Percentiles rank a stretch among this genome's conserved stretches.
phyloP scores from a whole-genome alignment of 176 grass and related monocot genomes.

The Aegilops longissima region DNA sequence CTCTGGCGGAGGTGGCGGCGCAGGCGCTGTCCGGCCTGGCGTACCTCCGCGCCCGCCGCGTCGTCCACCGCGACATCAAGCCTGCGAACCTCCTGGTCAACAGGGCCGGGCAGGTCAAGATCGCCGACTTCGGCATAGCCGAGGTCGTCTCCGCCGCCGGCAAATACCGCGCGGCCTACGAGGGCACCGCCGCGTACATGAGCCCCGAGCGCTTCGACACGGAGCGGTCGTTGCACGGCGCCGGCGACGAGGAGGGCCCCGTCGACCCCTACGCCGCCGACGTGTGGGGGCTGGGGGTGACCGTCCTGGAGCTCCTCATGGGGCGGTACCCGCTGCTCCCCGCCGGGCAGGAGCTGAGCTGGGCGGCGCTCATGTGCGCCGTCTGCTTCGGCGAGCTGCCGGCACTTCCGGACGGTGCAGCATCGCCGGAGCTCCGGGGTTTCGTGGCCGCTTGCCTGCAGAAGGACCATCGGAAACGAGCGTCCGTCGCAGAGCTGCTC shows the following conservation, averaged over 20 bases:
- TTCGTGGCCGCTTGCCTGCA: neutral
- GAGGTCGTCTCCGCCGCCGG: constrained; percentile 34
- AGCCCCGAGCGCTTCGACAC: constrained; percentile 13
- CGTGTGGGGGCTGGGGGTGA: constrained; percentile 50
- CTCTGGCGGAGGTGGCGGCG: neutral
- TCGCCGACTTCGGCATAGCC: constrained; percentile 46
- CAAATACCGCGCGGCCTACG: neutral
- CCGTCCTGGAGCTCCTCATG: constrained; percentile 36
- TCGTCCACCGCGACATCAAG: constrained; percentile 55
- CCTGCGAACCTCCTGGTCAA: constrained; percentile 42
- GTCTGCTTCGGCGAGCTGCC: constrained; percentile 49
- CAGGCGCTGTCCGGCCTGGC: neutral
- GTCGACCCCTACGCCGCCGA: constrained; percentile 49
- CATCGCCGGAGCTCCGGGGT: neutral
- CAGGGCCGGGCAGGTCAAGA: constrained; percentile 36
- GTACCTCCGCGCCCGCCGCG: neutral
- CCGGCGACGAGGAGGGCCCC: neutral
- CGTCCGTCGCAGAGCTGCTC: neutral
- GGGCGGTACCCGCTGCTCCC: constrained; percentile 48
- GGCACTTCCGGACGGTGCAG: neutral
- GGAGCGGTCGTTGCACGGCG: neutral
- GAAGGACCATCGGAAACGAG: neutral
- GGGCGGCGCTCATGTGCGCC: constrained; percentile 55
- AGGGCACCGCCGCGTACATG: constrained; percentile 19
- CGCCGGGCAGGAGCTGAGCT: constrained; percentile 41